Evolutionary conservation across 202 grass and related monocot species (phyloP).

Genomic region (Alloteropsis angusta): DNA sequence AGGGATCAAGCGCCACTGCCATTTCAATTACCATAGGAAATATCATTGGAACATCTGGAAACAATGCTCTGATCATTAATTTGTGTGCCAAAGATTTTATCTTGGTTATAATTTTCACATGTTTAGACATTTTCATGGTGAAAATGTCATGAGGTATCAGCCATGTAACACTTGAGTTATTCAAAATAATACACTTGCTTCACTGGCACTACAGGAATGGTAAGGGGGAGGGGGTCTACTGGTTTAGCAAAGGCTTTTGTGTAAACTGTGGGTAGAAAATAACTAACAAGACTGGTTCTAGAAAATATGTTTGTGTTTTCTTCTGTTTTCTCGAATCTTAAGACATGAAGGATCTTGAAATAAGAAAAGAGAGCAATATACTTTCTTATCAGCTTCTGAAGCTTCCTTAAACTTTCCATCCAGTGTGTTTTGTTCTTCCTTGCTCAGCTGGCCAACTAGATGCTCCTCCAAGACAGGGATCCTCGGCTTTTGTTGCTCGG

Average conservation of each 20-base stretch:
- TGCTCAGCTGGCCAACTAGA: conserved; percentile 85
- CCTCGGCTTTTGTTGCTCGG: conserved; percentile 71
- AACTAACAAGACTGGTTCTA: background rate
- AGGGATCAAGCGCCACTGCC: background rate
- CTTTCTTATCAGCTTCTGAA: conserved; percentile 88
- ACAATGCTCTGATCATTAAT: background rate
- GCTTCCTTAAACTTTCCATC: conserved; percentile 90
- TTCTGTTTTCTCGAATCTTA: background rate
- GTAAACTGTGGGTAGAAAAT: background rate
- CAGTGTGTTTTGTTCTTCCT: conserved; percentile 68
- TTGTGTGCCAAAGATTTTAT: background rate
- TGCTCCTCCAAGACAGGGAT: conserved; percentile 86
- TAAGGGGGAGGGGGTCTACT: background rate
- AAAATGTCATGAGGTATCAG: background rate
- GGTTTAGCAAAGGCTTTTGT: background rate
- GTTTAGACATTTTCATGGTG: background rate
- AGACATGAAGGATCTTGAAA: conserved; percentile 7
- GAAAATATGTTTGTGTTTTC: background rate
- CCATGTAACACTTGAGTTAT: background rate
- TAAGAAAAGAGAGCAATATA: conserved; percentile 11
- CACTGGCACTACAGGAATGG: background rate
- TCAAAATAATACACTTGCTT: background rate
- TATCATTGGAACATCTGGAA: background rate
- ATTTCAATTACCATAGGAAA: background rate
- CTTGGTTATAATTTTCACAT: conserved; percentile 2